Base-by-base conservation (phyloP, 129 eudicot genomes). In the Solidago caesia region DNA sequence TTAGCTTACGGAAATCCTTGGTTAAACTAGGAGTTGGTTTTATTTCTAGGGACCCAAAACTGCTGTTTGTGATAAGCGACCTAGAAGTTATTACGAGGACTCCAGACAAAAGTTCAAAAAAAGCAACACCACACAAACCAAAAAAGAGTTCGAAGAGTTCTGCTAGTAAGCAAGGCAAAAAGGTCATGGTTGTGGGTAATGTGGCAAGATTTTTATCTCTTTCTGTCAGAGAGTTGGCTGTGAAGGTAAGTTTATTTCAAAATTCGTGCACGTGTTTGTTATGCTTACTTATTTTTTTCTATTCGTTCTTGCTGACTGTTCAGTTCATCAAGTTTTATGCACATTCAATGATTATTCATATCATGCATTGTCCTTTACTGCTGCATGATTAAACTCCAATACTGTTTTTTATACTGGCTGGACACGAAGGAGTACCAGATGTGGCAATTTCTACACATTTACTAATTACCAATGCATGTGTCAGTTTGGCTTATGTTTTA, bases 121-220 rank as follows among this genome's bases (percentile, higher is more conserved):
- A 83, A 68, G 60, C 73, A 33, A 75, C 74, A 75, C 77, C 87
- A 29, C 81, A 65, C 16, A 89, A 83, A 77, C 74, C 95, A 62
- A 88, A 80, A 16, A 74, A 77, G 47, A 71, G 67, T 25, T 83
- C 86, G 14, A 71, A 76, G 49, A 64, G 63, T 42, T 75, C 84
- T 59, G 73, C 75, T 2, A 8, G 55, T 56, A 80, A 81, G 68
- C 82, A 91, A 52, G 90, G 92, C 77, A 90, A 92, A 63, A 85
- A 85, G 81, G 82, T 92, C 94, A 87, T 86, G 92, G 89, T 83
- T 69, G 82, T 82, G 78, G 97, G 88, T 43, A 92, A 86, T 73
- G 79, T 92, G 75, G 96, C 95, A 42, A 87, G 92, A 76, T 92
- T 82, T 77, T 78, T 92, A 61, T 92, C 98, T 13, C 79, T 92